Evolutionary conservation across 495 filamentous ascomycete genomes (phyloP), one percentile per base, ranked within the genome.

Genomic region (Penicillium canariense): DNA sequence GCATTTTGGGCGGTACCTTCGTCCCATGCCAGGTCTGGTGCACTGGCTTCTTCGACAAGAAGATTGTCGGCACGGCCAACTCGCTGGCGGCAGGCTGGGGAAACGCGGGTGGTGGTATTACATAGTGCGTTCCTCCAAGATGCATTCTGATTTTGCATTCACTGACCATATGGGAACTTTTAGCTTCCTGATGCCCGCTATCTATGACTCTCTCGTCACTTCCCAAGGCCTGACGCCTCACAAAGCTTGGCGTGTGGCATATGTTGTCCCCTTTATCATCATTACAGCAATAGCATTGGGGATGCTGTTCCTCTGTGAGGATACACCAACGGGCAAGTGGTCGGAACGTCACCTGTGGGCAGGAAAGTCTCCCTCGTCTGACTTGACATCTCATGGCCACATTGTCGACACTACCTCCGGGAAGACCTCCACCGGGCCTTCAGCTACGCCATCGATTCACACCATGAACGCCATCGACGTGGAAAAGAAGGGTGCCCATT

Each of bases 21-120:
- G 92, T 97, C 3, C 93, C 93, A 2, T 97, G 93, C 68, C 93
- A 96, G 60, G 93, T 97, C 7, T 97, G 93, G 92, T 89, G 87
- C 26, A 96, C 93, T 0, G 91, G 88, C 2, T 97, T 93, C 77
- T 96, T 94, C 62, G 93, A 97, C 75, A 96, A 96, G 77, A 95
- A 90, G 63, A 83, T 97, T 15, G 89, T 97, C 20, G 93, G 93
- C 30, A 89, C 89, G 4, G 90, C 92, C 52, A 97, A 96, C 63
- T 86, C 90, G 7, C 72, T 97, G 2, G 86, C 91, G 11, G 93
- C 83, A 46, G 93, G 93, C 2, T 85, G 87, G 68, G 93, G 93
- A 31, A 97, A 97, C 56, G 82, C 91, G 30, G 93, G 93, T 54
- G 93, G 93, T 53, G 93, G 93, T 39, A 89, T 96, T 60, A 86